Percentiles rank a stretch among this genome's conserved stretches.
phyloP scores from a whole-genome alignment of 768 basidiomycete species.

The Phylloporus rhodoxanthus region DNA sequence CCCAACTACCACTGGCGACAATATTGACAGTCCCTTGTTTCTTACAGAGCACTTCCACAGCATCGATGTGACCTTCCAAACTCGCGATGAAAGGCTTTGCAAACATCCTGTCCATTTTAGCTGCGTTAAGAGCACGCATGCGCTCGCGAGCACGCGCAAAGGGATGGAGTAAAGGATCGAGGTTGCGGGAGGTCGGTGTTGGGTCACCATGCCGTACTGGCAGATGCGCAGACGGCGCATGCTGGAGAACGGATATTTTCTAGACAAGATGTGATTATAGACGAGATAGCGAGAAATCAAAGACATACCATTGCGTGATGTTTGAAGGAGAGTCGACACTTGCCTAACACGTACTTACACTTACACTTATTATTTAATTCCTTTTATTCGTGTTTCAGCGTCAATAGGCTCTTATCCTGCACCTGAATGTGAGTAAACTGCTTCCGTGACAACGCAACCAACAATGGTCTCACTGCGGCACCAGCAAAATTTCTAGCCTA shows the following conservation, averaged over 20 bases:
- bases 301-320: conserved; percentile 13
- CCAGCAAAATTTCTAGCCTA: neutral
- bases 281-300: neutral
- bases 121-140: conserved; percentile 87
- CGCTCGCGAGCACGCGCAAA: conserved; percentile 91
- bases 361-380: no score
- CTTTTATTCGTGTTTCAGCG: no score
- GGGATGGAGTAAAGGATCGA: conserved; percentile 93
- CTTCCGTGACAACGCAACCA: neutral
- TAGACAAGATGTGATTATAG: conserved; percentile 24
- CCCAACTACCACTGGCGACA: conserved; percentile 91
- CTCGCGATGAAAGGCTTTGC: conserved; percentile 93
- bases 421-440: neutral
- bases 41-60: conserved; percentile 79
- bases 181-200: conserved; percentile 83
- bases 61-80: conserved; percentile 90
- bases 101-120: conserved; percentile 96
- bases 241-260: conserved; percentile 87
- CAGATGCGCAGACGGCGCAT: conserved; percentile 69
- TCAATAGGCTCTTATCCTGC: neutral
- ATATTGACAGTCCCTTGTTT: conserved; percentile 68
- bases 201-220: conserved; percentile 76
- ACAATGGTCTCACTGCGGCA: neutral
- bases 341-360: neutral
- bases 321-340: conserved; percentile 2